These are phyloP conservation scores for Hypocreales sp. DNA, from an alignment of 2,329 filamentous ascomycete species.

Conservation along the genomic window DNA sequence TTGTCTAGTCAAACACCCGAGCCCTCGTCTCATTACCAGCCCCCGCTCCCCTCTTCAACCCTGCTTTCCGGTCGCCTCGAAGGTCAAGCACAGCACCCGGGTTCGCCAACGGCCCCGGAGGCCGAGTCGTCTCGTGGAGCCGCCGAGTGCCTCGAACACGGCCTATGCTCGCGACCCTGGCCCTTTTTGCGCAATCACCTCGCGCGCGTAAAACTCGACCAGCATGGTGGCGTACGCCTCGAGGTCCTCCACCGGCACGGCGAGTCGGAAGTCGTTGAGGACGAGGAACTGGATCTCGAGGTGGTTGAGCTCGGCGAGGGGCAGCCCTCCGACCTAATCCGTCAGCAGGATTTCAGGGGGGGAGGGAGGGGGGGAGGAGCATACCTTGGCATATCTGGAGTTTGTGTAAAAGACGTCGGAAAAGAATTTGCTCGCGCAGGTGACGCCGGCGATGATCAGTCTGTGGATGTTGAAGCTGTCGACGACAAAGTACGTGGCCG, in stretches of 20 bases:
- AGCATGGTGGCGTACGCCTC: conserved; percentile 98
- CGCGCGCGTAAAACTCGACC: conserved; percentile 91
- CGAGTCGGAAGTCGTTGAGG: conserved; percentile 89
- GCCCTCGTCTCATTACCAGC: no score
- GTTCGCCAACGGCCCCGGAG: no score
- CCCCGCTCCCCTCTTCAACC: no score
- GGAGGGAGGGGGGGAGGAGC: background rate
- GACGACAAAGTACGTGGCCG: conserved; percentile 68
- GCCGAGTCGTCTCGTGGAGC: no score
- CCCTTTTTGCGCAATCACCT: conserved; percentile 58
- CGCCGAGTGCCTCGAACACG: background rate
- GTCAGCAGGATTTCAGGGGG: conserved; percentile 2
- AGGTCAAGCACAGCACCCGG: no score
- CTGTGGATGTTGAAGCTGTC: conserved; percentile 99
- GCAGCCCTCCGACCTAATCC: conserved; percentile 76
- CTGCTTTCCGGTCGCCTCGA: no score
- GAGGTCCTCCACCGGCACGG: conserved; percentile 84
- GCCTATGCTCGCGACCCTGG: no score
- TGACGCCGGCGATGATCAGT: conserved; percentile 90
- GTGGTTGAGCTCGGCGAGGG: conserved; percentile 84
- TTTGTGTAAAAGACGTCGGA: conserved; percentile 98
- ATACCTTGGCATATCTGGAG: conserved; percentile 94
- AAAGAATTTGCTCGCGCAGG: conserved; percentile 98
- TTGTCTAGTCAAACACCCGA: no score
- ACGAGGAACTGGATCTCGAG: conserved; percentile 91